These are phyloP conservation scores for Boletus subcaerulescens DNA, from an alignment of 768 basidiomycete genomes.

Conservation along the genomic window DNA sequence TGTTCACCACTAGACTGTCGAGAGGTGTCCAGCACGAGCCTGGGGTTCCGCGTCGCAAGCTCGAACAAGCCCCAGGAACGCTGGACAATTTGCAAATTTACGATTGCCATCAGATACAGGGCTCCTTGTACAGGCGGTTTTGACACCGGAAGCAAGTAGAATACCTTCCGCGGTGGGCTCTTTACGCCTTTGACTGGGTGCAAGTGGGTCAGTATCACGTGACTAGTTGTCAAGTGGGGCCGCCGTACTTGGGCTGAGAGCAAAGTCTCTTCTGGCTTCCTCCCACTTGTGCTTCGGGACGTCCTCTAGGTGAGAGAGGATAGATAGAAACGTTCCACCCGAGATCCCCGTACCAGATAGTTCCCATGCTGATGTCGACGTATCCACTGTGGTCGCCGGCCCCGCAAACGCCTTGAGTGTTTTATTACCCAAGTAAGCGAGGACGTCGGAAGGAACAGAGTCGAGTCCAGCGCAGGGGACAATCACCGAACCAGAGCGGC, in stretches of 20 bases:
- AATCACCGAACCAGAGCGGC: slow-evolving; percentile 68
- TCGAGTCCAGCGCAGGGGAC: slow-evolving; percentile 79
- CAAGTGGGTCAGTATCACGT: slow-evolving; percentile 1
- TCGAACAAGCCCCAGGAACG: slow-evolving; percentile 55
- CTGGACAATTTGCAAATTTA: slow-evolving; percentile 50
- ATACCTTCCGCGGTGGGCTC: slow-evolving; percentile 26
- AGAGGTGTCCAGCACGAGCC: slow-evolving; percentile 11
- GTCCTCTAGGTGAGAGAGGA: slow-evolving; percentile 33
- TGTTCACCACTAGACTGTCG: slow-evolving; percentile 15
- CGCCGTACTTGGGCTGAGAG: slow-evolving; percentile 42
- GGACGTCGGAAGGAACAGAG: slow-evolving; percentile 72
- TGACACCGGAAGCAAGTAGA: slow-evolving; percentile 38
- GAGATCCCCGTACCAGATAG: slow-evolving; percentile 34
- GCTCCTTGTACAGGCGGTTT: slow-evolving; percentile 36
- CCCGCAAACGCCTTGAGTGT: slow-evolving; percentile 53
- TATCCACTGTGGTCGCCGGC: slow-evolving; percentile 39
- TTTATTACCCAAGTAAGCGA: slow-evolving; percentile 64
- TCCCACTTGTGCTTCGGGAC: slow-evolving; percentile 29
- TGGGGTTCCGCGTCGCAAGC: slow-evolving; percentile 22
- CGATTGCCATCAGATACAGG: slow-evolving; percentile 42
- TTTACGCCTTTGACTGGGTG: slow-evolving; percentile 35
- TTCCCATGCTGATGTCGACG: slow-evolving; percentile 52
- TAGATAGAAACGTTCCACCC: slow-evolving; percentile 36
- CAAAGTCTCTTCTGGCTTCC: slow-evolving; percentile 35
- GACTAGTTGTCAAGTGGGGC: background rate